Evolutionary conservation across 495 filamentous ascomycete genomes (phyloP), one percentile per base, ranked within the genome.

Genomic region (Polyplosphaeria fusca): DNA sequence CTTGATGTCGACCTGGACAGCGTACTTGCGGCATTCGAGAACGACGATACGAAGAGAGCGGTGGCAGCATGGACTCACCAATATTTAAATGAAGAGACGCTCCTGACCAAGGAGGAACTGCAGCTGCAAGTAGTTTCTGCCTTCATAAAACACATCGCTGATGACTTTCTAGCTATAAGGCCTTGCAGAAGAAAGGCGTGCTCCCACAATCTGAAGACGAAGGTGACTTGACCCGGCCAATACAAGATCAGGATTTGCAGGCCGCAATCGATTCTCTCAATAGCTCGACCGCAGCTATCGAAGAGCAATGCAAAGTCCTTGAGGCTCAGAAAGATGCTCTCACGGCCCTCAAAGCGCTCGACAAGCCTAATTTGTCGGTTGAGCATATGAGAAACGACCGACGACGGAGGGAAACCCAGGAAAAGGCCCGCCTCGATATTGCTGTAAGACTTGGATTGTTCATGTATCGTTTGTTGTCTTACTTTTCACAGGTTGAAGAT

Each of bases 51-150:
- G 13, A 66, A 55, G 48, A 35, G 35, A 5, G 49, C 62, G 14
- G 44, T 60, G 5, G 42, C 47, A 9, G 43, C 57, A 23, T 73
- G 71, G 71, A 61, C 68, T 16, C 43, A 67, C 14, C 55, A 69
- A 47, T 66, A 71, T 49, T 56, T 73, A 13, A 51, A 64, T 19
- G 19, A 53, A 22, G 46, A 52, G 11, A 69, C 64, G 7, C 48
- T 73, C 3, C 43, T 73, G 26, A 71, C 63, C 12, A 58, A 61
- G 40, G 69, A 73, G n/a, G 71, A 73, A 44, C 39, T 67, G 14
- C 53, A 60, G 7, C 60, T 71, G 71, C 71, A 69, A 20, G 67
- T 53, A 20, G 19, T n/a, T n/a, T n/a, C n/a, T n/a, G n/a, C n/a
- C 4, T 11, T 9, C 20, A 14, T 16, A 1, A 47, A 22, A 57